Percentiles rank a stretch among this genome's conserved stretches.
Evolutionary conservation across 139 green algal genomes (phyloP).

Genomic region (Diplosphaera chodatii): DNA sequence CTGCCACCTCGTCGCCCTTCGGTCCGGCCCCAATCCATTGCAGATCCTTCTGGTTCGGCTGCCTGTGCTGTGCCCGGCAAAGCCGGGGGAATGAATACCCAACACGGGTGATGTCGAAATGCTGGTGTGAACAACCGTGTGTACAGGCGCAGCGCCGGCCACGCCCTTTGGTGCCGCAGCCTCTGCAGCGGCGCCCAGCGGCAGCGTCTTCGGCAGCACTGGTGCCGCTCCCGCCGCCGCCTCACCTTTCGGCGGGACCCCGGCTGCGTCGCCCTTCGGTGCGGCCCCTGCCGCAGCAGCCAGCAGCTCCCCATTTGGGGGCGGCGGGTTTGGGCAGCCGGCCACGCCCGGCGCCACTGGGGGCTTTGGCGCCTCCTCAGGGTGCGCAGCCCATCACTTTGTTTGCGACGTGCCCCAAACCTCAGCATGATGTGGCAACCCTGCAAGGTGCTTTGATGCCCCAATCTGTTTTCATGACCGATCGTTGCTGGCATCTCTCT

Average conservation of each 20-base stretch:
- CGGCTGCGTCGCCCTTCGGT: neutral
- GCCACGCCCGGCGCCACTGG: conserved; percentile 5
- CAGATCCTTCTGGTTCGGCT: no score
- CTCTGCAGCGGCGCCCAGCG: neutral
- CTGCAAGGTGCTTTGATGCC: no score
- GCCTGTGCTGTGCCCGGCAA: no score
- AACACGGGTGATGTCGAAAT: no score
- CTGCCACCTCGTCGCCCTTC: conserved; percentile 7
- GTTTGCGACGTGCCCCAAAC: no score
- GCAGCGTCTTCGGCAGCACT: neutral
- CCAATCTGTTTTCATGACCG: no score
- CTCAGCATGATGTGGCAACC: no score
- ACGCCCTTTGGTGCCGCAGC: conserved; percentile 3
- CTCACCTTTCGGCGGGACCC: neutral
- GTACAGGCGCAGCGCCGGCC: neutral
- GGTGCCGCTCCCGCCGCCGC: neutral
- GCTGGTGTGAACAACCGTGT: no score
- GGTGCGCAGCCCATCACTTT: no score
- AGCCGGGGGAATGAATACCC: no score
- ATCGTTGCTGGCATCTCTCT: no score
- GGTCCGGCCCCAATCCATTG: no score
- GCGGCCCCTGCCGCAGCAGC: neutral
- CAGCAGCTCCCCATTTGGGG: neutral
- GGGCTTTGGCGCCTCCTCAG: conserved; percentile 15
- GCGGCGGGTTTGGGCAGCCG: conserved; percentile 12